Conservation (phyloP, 345 rosid species). For the Bruguiera sexangula region DNA sequence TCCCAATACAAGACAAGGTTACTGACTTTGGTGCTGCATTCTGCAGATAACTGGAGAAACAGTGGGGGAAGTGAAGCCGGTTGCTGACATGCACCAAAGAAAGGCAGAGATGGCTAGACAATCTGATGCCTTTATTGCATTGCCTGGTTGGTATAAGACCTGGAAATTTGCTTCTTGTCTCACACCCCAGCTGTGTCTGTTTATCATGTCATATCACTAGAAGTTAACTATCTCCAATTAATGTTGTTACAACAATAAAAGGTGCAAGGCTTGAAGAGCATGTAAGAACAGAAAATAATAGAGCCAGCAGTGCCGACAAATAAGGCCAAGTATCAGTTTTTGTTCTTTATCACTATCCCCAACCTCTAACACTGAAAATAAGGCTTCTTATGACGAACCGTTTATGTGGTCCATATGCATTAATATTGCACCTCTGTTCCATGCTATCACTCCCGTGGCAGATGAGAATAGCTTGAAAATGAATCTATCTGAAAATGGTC, state of each 20-base stretch:
- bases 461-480: not conserved
- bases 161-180: not conserved
- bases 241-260: too few species aligned
- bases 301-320: slow-evolving; percentile 2
- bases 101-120: slow-evolving; percentile 38
- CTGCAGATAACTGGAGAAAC: slow-evolving; percentile 35
- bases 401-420: slow-evolving; percentile 10
- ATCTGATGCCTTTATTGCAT: slow-evolving; percentile 35
- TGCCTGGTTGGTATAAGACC: slow-evolving; percentile 23
- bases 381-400: not conserved
- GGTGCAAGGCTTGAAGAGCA: not conserved
- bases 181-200: not conserved
- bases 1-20: slow-evolving; percentile 5
- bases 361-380: slow-evolving; percentile 17
- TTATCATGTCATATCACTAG: too few species aligned
- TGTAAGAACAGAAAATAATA: not conserved
- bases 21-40: not conserved
- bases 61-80: slow-evolving; percentile 34
- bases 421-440: not conserved
- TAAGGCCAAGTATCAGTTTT: not conserved
- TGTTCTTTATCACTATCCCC: not conserved
- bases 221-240: too few species aligned
- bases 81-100: slow-evolving; percentile 36
- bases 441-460: not conserved
- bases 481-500: not conserved